Percentiles rank a stretch among this genome's conserved stretches.
phyloP scores from a whole-genome alignment of 257 asterid species.

The Knoxia roxburghii region DNA sequence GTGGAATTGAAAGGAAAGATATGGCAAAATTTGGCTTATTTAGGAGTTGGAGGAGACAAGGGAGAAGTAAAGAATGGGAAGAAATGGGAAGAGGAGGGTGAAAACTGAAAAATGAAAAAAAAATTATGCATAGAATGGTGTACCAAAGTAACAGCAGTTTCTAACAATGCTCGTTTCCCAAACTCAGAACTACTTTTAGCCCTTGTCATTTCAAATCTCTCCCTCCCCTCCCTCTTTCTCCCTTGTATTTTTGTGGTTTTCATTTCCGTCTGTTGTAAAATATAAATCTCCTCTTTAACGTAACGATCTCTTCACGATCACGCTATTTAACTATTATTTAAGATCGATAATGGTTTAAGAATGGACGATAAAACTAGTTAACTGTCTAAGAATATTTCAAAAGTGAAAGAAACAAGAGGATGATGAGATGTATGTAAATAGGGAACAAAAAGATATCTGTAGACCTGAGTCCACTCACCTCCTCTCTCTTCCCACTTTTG shows the following conservation, averaged over 20 bases:
- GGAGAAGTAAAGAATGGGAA: conserved; percentile 21
- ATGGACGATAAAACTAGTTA: no score
- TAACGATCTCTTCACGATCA: no score
- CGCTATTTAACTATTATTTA: no score
- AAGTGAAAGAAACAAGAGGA: background rate
- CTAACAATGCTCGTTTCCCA: conserved; percentile 43
- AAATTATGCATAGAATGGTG: conserved; percentile 37
- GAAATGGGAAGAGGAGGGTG: background rate
- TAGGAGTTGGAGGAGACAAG: conserved; percentile 36
- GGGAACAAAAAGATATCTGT: conserved; percentile 29
- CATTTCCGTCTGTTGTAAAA: no score
- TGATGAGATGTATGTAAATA: conserved; percentile 16
- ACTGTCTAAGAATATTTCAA: no score
- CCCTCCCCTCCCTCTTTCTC: conserved; percentile 18
- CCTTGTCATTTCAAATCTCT: conserved; percentile 45
- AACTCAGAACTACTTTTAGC: conserved; percentile 22
- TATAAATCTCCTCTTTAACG: no score
- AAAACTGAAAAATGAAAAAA: background rate
- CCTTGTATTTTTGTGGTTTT: background rate
- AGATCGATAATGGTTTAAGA: no score
- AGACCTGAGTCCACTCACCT: conserved; percentile 27
- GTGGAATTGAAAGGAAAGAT: conserved; percentile 21
- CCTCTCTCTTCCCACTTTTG: conserved; percentile 36
- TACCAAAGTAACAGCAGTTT: conserved; percentile 27
- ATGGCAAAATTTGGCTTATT: conserved; percentile 26